Evolutionary conservation across 2,329 filamentous ascomycete species (phyloP), one percentile per base, ranked within the genome.

Genomic region (Cladophialophora chaetospira): DNA sequence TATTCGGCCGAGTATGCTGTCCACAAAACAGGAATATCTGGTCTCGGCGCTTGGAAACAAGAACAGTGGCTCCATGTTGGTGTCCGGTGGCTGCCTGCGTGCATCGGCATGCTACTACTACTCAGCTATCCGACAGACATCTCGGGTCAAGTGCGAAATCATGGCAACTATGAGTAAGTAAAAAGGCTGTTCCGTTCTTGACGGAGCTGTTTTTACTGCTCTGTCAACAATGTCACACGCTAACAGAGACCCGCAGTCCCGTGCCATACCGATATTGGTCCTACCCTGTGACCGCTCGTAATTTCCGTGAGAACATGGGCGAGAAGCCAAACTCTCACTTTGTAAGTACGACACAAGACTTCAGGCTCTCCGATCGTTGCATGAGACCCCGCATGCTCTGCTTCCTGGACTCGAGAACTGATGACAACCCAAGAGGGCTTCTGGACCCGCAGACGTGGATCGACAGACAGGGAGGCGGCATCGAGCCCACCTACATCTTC

Each of bases 221-320:
- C n/a, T n/a, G n/a, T n/a, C n/a, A n/a, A n/a, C n/a, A n/a, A n/a
- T n/a, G n/a, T n/a, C n/a, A n/a, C n/a, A n/a, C n/a, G n/a, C n/a
- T n/a, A n/a, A n/a, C n/a, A n/a, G n/a, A n/a, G n/a, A n/a, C n/a
- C 23, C 51, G 42, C 21, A 45, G 51, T n/a, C 57, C 57, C 11
- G 46, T 59, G 49, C 57, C 57, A 3, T 59, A 59, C 29, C 15
- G 53, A 26, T 56, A 46, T 26, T 59, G 57, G 57, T 45, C 38
- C 2, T 59, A 59, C 21, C 52, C 57, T 9, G 49, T 51, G 33
- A 23, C 36, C 15, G 52, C 52, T 17, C 53, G 57, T 4, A 59
- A 59, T 36, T 47, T 52, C 35, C 49, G 47, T 19, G 57, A 59
- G 46, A 57, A 59, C 44, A 29, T 51, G n/a, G 38, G 43, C n/a